Conservation (phyloP, 441 rosid species). For the Aleurites moluccanus region DNA sequence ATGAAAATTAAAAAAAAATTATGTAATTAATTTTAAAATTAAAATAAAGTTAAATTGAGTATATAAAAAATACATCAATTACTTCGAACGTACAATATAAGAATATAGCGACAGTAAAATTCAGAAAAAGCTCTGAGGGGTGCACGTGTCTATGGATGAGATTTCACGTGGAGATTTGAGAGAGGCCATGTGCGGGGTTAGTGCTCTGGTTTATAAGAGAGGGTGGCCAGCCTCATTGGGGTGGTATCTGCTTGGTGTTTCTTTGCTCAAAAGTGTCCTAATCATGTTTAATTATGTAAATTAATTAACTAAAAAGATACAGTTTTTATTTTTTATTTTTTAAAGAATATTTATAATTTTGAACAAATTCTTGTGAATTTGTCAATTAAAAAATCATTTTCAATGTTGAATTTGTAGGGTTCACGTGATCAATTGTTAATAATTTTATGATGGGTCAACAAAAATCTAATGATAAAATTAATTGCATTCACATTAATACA, state of each 20-base stretch:
- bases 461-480: not conserved
- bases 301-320: too few relatives aligned
- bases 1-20: too few relatives aligned
- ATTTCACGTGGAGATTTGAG: constrained; percentile 40
- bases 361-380: not conserved
- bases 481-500: not conserved
- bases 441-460: not conserved
- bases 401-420: not conserved
- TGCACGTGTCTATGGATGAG: constrained; percentile 41
- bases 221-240: constrained; percentile 24
- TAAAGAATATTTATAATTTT: not conserved
- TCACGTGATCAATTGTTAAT: not conserved
- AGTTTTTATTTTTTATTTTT: not conserved
- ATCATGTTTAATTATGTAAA: not conserved
- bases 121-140: constrained; percentile 25
- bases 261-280: not conserved
- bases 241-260: not conserved
- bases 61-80: too few relatives aligned
- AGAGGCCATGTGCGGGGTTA: constrained; percentile 33
- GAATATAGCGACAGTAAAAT: too few relatives aligned
- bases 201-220: not conserved
- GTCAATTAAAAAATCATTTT: too few relatives aligned
- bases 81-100: too few relatives aligned
- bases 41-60: too few relatives aligned
- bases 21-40: too few relatives aligned